These are phyloP conservation scores for Phytopythium kandeliae DNA, from an alignment of 352 stramenopile genomes.

Conservation along the genomic window DNA sequence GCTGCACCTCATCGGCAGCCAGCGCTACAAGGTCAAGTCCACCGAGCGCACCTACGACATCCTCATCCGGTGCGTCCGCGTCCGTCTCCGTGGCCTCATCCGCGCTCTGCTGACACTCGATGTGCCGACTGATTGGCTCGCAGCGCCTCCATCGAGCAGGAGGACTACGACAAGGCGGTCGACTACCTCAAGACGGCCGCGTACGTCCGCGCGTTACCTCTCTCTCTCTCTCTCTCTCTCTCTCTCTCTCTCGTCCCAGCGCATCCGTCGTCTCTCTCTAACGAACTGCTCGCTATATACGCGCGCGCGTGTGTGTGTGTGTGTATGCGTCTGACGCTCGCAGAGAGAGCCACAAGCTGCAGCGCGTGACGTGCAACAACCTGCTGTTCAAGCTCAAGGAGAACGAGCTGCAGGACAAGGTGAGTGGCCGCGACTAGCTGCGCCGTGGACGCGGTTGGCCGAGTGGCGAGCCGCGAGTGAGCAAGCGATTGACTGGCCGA, in stretches of 20 bases:
- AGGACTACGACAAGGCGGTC: slow-evolving; percentile 67
- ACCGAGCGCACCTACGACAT: slow-evolving; percentile 83
- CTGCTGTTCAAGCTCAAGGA: slow-evolving; percentile 84
- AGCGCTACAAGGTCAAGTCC: slow-evolving; percentile 81
- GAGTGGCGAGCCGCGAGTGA: too few species aligned
- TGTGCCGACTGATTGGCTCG: background rate
- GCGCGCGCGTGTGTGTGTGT: background rate
- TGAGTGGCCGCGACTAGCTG: slow-evolving; percentile 2
- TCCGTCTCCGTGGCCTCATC: background rate
- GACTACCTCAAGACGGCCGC: slow-evolving; percentile 66
- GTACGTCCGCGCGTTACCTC: slow-evolving; percentile 48
- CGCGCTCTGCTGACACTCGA: too few species aligned
- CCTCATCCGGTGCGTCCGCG: slow-evolving; percentile 51
- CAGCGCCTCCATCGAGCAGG: slow-evolving; percentile 66
- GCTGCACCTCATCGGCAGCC: slow-evolving; percentile 68
- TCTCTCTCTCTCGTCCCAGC: too few species aligned
- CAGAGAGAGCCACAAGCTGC: slow-evolving; percentile 65
- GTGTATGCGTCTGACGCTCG: background rate
- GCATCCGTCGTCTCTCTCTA: too few species aligned
- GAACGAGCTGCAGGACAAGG: slow-evolving; percentile 66
- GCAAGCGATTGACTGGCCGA: too few species aligned
- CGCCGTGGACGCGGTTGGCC: too few species aligned
- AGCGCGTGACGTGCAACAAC: slow-evolving; percentile 86
- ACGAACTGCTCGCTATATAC: background rate
- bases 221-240: too few species aligned